phyloP scores from a whole-genome alignment of 2,329 filamentous ascomycete genomes.

The Aspergillus vadensis region DNA sequence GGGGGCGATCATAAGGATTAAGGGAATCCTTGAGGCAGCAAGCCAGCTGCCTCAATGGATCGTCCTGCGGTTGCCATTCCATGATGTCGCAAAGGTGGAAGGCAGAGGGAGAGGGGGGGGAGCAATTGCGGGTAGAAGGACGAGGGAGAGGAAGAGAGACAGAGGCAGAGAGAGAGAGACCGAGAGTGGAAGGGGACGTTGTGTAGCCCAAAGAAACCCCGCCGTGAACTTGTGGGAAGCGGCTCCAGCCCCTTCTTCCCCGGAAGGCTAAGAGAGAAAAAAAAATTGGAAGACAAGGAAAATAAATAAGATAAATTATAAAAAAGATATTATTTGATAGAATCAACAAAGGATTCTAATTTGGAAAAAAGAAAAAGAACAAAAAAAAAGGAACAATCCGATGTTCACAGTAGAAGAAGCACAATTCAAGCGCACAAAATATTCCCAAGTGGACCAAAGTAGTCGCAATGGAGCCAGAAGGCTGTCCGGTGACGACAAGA shows the following conservation, averaged over 20 bases:
- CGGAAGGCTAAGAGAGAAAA: conserved; percentile 6
- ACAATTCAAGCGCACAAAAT: neutral
- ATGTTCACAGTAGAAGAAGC: neutral
- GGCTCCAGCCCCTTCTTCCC: conserved; percentile 20
- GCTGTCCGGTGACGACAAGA: conserved; percentile 1
- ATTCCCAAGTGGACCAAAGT: neutral
- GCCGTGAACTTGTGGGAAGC: conserved; percentile 22
- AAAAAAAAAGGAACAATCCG: neutral
- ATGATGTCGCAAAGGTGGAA: conserved; percentile 50
- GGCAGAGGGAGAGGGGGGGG: conserved; percentile 2
- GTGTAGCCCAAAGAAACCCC: conserved; percentile 26
- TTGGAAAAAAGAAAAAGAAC: neutral
- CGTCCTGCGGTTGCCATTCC: conserved; percentile 89
- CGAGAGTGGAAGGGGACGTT: conserved; percentile 8
- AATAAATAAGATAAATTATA: neutral
- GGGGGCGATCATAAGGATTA: conserved; percentile 74
- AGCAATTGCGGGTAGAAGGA: conserved; percentile 14
- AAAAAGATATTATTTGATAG: neutral
- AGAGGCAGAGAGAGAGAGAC: conserved; percentile 11
- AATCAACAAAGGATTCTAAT: neutral
- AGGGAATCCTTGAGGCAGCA: conserved; percentile 89
- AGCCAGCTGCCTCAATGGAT: conserved; percentile 85
- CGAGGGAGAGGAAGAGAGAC: conserved; percentile 11
- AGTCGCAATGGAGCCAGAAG: neutral
- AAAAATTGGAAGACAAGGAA: neutral